These are phyloP conservation scores for Ogataea ganodermae DNA, from an alignment of 805 yeast genomes.

Conservation along the genomic window DNA sequence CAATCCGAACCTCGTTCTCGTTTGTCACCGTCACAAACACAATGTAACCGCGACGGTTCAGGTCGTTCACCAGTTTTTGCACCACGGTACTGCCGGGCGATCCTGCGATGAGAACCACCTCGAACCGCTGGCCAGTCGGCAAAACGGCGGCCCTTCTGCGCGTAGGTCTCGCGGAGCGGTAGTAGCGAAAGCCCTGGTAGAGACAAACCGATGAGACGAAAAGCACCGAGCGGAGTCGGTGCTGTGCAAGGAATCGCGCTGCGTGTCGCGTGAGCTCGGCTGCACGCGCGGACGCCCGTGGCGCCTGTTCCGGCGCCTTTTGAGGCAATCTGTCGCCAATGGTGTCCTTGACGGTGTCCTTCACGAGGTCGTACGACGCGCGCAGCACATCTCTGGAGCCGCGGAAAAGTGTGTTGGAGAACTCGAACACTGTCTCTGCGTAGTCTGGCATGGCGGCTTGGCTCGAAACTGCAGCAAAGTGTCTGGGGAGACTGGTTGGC, in stretches of 20 bases:
- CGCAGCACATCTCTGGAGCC: constrained; percentile 8
- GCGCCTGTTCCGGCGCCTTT: constrained; percentile 9
- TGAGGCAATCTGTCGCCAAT: constrained; percentile 1
- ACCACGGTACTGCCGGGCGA: constrained; percentile 76
- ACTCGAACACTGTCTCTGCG: constrained; percentile 24
- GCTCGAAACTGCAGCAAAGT: background rate
- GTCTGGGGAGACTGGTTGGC: background rate
- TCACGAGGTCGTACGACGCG: constrained; percentile 4
- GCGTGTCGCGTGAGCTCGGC: constrained; percentile 2
- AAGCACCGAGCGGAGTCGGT: constrained; percentile 5
- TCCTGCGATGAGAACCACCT: constrained; percentile 74
- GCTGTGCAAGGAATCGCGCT: constrained; percentile 1
- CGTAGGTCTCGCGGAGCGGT: background rate
- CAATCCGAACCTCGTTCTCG: constrained; percentile 54
- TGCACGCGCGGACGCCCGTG: background rate
- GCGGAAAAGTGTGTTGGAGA: constrained; percentile 11
- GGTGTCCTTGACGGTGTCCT: constrained; percentile 1
- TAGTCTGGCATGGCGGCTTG: constrained; percentile 22
- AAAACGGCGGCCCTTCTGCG: constrained; percentile 61
- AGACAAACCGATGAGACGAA: constrained; percentile 7
- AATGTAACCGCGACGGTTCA: constrained; percentile 78
- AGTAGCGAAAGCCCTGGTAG: constrained; percentile 4
- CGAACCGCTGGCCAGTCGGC: constrained; percentile 70
- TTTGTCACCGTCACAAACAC: constrained; percentile 75
- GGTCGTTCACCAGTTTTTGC: constrained; percentile 67